Evolutionary conservation across 2,329 filamentous ascomycete species (phyloP), one percentile per base, ranked within the genome.

Genomic region (Aaosphaeria arxii): DNA sequence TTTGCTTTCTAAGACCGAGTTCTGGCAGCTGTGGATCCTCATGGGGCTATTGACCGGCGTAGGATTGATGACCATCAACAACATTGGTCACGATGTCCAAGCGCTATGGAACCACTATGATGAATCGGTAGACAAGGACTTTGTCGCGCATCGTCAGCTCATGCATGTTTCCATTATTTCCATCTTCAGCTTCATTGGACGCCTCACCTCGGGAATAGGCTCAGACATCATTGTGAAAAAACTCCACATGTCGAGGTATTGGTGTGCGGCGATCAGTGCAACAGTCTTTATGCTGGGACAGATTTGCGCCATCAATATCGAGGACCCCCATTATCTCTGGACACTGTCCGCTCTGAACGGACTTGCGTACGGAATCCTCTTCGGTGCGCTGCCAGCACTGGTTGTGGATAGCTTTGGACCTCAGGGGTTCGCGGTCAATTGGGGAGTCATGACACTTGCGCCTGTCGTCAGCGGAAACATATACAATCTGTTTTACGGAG

Each of bases 1-100:
- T 11, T 78, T 99, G 64, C 73, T 96, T 31, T 77, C 76, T 45
- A 84, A 81, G 51, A 62, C 85, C 42, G 87, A 95, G 56, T 99
- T 97, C 71, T 97, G 91, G 91, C 88, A 95, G 63, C 74, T 95
- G 30, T 97, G 95, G 70, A 71, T 81, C 48, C 84, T 96, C 57
- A 89, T 99, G 81, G 91, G 86, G 36, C 81, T 96, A n/a, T 77
- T 97, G 53, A 90, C 91, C 5, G 94, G 94, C 45, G 88, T 96
- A 59, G 94, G 94, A 7, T 75, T 99, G 56, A 99, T 99, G 94
- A 97, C 92, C 0, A 99, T 99, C 73, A 99, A 99, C 74, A 99
- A 99, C 61, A 96, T 97, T 63, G 94, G 94, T 40, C 95, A 96
- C 65, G 84, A 91, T 59, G 86, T 85, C 63, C 88, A 89, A 64